Evolutionary conservation across 106 monocot genomes (phyloP).

Genomic region (Xerophyta viscosa): DNA sequence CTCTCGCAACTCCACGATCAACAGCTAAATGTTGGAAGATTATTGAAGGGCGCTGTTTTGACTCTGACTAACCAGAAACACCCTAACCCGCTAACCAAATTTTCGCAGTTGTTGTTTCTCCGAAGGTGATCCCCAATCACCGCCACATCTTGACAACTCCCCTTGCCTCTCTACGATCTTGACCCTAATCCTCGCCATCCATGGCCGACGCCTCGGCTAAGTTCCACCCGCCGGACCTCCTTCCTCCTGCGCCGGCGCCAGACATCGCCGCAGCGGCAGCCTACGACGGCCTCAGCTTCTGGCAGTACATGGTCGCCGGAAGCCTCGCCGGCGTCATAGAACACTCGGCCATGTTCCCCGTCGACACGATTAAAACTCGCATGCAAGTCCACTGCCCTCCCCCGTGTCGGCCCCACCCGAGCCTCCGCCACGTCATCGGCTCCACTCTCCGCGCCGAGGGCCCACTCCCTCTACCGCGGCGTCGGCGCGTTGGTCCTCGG

Average conservation of each 20-base stretch:
- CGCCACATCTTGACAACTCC: too few species aligned
- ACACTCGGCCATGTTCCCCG: constrained; percentile 94
- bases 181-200: background rate
- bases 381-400: constrained; percentile 55
- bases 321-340: constrained; percentile 87
- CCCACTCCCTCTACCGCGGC: constrained; percentile 69
- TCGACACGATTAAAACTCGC: constrained; percentile 92
- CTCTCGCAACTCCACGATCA: too few species aligned
- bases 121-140: too few species aligned
- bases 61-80: too few species aligned
- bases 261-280: constrained; percentile 11
- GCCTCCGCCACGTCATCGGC: constrained; percentile 34
- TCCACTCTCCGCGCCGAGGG: constrained; percentile 41
- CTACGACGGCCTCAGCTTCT: constrained; percentile 77
- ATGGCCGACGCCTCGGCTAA: background rate
- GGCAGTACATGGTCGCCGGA: constrained; percentile 89
- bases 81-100: too few species aligned
- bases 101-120: too few species aligned
- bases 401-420: constrained; percentile 19
- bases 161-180: background rate
- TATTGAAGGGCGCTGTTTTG: too few species aligned
- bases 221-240: constrained; percentile 35
- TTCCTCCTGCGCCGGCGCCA: constrained; percentile 19
- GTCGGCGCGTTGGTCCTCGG: constrained; percentile 84
- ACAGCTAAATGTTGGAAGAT: too few species aligned